These are phyloP conservation scores for Cutaneotrichosporon daszewskae DNA, from an alignment of 1,284 basidiomycete species.

Conservation along the genomic window DNA sequence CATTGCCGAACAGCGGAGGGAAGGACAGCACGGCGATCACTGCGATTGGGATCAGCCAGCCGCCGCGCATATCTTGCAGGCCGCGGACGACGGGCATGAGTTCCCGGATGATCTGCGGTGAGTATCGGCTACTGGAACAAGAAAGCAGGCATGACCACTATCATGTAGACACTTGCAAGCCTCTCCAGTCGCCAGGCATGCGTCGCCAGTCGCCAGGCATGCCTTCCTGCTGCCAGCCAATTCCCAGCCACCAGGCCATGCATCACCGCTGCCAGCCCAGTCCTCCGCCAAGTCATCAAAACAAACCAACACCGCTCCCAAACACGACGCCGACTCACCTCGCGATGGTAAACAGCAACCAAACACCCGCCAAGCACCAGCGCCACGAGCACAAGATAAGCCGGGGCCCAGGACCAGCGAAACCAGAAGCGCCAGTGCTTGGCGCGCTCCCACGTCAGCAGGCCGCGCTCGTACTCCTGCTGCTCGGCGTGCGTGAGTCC, in stretches of 20 bases:
- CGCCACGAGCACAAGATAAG: constrained; percentile 22
- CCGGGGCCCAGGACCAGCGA: constrained; percentile 25
- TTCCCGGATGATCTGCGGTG: constrained; percentile 23
- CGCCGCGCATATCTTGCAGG: constrained; percentile 20
- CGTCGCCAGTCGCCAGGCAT: too few relatives aligned
- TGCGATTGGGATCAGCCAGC: constrained; percentile 39
- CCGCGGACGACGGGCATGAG: constrained; percentile 25
- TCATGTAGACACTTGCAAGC: too few relatives aligned
- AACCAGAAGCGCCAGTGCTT: constrained; percentile 30
- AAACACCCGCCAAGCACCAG: constrained; percentile 20
- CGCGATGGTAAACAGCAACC: constrained; percentile 30
- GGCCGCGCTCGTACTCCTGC: constrained; percentile 31
- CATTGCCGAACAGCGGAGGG: constrained; percentile 46
- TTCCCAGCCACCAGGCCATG: too few relatives aligned
- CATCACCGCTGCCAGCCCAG: background rate
- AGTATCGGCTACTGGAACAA: too few relatives aligned
- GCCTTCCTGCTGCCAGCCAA: too few relatives aligned
- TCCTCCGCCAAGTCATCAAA: background rate
- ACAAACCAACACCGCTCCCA: background rate
- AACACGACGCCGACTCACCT: constrained; percentile 15
- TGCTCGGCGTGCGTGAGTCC: constrained; percentile 22
- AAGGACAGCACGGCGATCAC: constrained; percentile 46
- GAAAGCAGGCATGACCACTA: too few relatives aligned
- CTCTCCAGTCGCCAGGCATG: too few relatives aligned
- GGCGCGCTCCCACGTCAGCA: constrained; percentile 25